Evolutionary conservation across 352 stramenopile genomes (phyloP).

Genomic region (Pythium rhizo-oryzae): DNA sequence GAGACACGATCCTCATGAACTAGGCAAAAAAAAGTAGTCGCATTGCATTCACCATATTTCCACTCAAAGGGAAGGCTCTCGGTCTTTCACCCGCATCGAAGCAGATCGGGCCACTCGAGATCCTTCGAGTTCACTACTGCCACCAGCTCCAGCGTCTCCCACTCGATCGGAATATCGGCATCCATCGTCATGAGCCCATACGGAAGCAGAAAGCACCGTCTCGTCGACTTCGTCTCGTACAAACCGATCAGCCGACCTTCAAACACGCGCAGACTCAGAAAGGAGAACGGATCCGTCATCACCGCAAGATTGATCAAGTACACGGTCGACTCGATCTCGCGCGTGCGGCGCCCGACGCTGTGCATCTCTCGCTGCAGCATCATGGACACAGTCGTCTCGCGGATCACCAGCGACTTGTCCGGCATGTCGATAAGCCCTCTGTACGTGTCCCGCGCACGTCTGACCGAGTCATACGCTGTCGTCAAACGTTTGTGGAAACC

Average conservation of each 20-base stretch:
- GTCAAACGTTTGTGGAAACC: not conserved
- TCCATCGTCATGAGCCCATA: not conserved
- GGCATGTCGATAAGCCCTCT: not conserved
- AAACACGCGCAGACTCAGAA: conserved; percentile 8
- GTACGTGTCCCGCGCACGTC: not conserved
- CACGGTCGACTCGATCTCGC: conserved; percentile 14
- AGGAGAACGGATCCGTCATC: conserved; percentile 26
- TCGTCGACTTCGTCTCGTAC: conserved; percentile 4
- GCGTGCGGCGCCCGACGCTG: conserved; percentile 2
- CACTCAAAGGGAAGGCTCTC: not conserved
- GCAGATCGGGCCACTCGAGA: conserved; percentile 13
- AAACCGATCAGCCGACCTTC: not conserved
- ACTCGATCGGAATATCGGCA: conserved; percentile 11
- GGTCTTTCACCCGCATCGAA: conserved; percentile 14
- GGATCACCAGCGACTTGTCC: conserved; percentile 11
- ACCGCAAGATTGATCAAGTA: conserved; percentile 24
- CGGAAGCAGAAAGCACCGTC: conserved; percentile 16
- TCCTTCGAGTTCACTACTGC: conserved; percentile 9
- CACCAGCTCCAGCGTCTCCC: conserved; percentile 10
- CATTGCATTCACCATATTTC: too few relatives aligned
- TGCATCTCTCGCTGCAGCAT: conserved; percentile 12
- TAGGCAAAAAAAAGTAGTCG: not conserved
- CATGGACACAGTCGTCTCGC: not conserved
- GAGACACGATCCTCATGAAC: too few relatives aligned
- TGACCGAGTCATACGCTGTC: not conserved